Evolutionary conservation across 768 basidiomycete species (phyloP), one percentile per base, ranked within the genome.

Genomic region (Leccinum ochraceum): DNA sequence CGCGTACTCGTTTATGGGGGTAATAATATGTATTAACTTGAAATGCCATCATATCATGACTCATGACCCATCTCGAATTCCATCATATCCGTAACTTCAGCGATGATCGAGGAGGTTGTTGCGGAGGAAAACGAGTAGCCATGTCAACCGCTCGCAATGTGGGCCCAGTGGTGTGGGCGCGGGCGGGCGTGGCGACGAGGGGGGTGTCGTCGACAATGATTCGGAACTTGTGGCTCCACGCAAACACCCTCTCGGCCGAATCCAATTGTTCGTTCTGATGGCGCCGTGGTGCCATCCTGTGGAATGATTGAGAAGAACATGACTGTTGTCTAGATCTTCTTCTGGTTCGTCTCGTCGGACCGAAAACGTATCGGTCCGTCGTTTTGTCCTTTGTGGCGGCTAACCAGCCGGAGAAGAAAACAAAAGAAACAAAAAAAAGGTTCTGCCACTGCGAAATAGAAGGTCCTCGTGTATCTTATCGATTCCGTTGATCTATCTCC

Each of bases 391-490:
- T 53, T 7, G 52, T 53, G 52, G 30, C 11, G 44, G 11, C 44
- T 46, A 22, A 22, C 11, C 20, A 44, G 20, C 39, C 9, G 6
- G 39, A 37, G 39, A n/a, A 44, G 8, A n/a, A 20, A 46, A 46
- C n/a, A 37, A 46, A 10, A 32, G 11, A 22, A 14, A 26, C 14
- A 10, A 3, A 20, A 14, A 57, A 42, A 52, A 63, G 56, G 37
- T 34, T 49, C 52, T 53, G 51, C 56, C 54, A n/a, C 9, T 28
- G 32, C 17, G 50, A 53, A 49, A 39, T 13, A 48, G 44, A 49
- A 42, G 26, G 57, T 50, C 42, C 54, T 53, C 66, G 56, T 60
- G 66, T 60, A 64, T 67, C 66, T 66, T 66, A 66, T 66, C 65
- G 66, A 59, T 59, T 5, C 60, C 22, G 54, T 53, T 67, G 54